Base-by-base conservation (phyloP, 1,284 basidiomycete genomes). In the Leccinum glutinopallens region DNA sequence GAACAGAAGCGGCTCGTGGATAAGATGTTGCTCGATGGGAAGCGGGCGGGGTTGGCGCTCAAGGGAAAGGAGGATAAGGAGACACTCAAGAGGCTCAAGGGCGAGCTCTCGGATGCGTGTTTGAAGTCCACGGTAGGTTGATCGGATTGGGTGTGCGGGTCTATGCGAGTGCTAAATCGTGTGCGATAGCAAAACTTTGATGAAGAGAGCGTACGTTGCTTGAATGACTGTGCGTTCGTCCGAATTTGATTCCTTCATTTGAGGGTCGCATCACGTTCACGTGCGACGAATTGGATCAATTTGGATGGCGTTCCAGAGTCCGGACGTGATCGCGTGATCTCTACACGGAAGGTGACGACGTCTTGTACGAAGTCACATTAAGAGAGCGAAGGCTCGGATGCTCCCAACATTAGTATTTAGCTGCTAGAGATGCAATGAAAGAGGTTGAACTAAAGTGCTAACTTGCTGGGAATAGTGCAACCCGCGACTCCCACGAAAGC, bases 301-400 rank as follows among this genome's bases (percentile, higher is more conserved):
- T 84, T 94, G 46, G 85, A 88, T 64, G 92, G 93, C 33, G 88
- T 94, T 10, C 91, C 93, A 3, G 78, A 82, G n/a, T n/a, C n/a
- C n/a, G 37, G 91, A 93, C 70, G 88, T 93, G 41, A 73, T 93
- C 90, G n/a, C n/a, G n/a, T n/a, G n/a, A n/a, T n/a, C n/a, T n/a
- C n/a, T n/a, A n/a, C n/a, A n/a, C n/a, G n/a, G n/a, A n/a, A n/a
- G n/a, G n/a, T n/a, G n/a, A n/a, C n/a, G n/a, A n/a, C n/a, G n/a
- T n/a, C n/a, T n/a, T n/a, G n/a, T n/a, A n/a, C n/a, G n/a, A n/a
- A n/a, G n/a, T n/a, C n/a, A n/a, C n/a, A 22, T 22, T 22, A 29
- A 35, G 33, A 35, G 33, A 35, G 33, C 33, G 33, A 35, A 35
- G 33, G 33, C 10, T 35, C 33, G 33, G 33, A 35, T 35, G 33